Evolutionary conservation across 176 grass and related monocot species (phyloP), one percentile per base, ranked within the genome.

Genomic region (Carex pumila): DNA sequence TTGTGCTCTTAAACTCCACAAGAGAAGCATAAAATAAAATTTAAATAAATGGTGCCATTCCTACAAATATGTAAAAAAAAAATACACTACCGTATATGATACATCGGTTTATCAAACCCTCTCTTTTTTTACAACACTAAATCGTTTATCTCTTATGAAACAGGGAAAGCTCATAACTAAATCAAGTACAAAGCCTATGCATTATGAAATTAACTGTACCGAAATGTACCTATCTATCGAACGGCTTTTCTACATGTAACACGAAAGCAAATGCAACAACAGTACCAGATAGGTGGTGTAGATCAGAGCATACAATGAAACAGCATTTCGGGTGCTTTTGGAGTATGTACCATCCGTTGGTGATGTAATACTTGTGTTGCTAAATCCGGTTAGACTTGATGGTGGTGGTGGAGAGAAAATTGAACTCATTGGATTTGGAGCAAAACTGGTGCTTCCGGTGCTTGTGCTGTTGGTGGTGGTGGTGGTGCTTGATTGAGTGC

Each of bases 361-460:
- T 54, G 86, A 80, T 34, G 32, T 72, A 12, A 65, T 77, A 43
- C 32, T 66, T 1, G 61, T 69, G 61, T 63, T 52, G 61, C 36
- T 21, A 5, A 83, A 83, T 7, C 80, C 80, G 12, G 11, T 54
- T 50, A 83, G 2, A 31, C 43, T 1, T 14, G 81, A 19, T 7
- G 81, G 81, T 3, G 81, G 81, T 31, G 80, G 80, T 17, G 81
- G 81, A 50, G 60, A 37, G 81, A 83, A 83, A 69, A 83, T 6
- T 10, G 81, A 83, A 66, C 11, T 83, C 45, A 43, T 68, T 85
- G 83, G 67, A 39, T 39, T 39, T 39, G 37, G 37, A 39, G 37
- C 37, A 39, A 39, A 39, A 39, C 37, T 4, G 36, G 36, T 37
- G 3, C 3, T 37, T 37, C 36, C 37, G 4, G 85, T 41, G 67